Conservation (phyloP, 108 stramenopile species). For the Bacterosira constricta region DNA sequence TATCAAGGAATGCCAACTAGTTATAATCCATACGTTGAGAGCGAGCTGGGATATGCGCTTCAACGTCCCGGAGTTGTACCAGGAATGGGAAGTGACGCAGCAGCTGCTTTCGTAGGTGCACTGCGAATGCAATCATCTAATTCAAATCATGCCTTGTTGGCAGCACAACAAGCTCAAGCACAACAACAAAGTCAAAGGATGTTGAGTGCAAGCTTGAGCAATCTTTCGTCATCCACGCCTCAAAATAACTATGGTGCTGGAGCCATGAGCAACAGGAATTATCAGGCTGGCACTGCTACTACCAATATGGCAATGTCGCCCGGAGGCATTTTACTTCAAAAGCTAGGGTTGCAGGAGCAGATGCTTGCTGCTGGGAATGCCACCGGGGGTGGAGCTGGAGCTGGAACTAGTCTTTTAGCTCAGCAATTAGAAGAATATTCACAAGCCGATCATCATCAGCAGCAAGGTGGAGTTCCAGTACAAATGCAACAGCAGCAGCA, state of each 20-base stretch:
- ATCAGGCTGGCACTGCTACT: neutral
- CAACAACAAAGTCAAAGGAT: conserved; percentile 32
- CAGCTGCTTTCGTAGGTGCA: too few relatives aligned
- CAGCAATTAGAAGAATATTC: conserved; percentile 36
- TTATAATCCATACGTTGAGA: conserved; percentile 50
- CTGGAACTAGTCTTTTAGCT: conserved; percentile 25
- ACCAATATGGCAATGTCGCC: conserved; percentile 20
- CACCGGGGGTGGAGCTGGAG: neutral
- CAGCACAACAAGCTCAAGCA: too few relatives aligned
- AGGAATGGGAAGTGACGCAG: conserved; percentile 24
- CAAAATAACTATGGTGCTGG: neutral
- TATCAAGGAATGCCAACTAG: conserved; percentile 42
- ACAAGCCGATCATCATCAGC: conserved; percentile 11
- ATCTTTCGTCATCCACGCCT: conserved; percentile 20
- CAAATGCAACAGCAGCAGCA: conserved; percentile 5
- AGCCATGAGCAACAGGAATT: neutral
- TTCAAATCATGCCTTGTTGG: conserved; percentile 11
- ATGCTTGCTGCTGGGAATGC: conserved; percentile 4
- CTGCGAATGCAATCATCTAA: conserved; percentile 37
- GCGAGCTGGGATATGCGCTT: conserved; percentile 73
- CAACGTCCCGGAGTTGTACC: conserved; percentile 86
- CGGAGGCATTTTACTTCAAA: conserved; percentile 8
- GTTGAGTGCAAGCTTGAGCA: conserved; percentile 22
- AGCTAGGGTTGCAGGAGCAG: conserved; percentile 27
- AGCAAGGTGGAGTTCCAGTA: neutral